phyloP scores from a whole-genome alignment of 305 asterid species.

The Fraxinus floribunda region DNA sequence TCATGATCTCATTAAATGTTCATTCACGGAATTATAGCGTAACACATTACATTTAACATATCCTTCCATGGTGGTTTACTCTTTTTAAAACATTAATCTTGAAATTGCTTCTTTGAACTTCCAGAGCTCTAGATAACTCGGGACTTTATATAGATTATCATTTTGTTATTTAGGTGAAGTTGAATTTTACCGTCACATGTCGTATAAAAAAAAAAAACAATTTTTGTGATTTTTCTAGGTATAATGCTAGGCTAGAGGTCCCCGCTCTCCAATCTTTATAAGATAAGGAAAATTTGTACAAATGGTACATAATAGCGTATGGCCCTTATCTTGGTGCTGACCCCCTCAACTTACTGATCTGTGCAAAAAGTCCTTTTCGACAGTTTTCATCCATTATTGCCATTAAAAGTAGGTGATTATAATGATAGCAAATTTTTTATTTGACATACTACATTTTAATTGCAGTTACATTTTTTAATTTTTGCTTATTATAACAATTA shows the following conservation, averaged over 20 bases:
- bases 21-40: background rate
- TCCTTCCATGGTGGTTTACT: background rate
- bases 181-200: background rate
- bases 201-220: too few species aligned
- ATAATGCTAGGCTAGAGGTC: background rate
- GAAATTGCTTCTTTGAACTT: background rate
- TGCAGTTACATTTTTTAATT: too few species aligned
- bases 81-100: too few species aligned
- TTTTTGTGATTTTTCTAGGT: background rate
- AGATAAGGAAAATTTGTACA: background rate
- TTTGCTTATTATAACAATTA: too few species aligned
- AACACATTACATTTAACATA: background rate
- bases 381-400: background rate
- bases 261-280: background rate
- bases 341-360: background rate
- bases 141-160: background rate
- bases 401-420: background rate
- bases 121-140: background rate
- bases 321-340: background rate
- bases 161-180: background rate
- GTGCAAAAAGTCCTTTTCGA: background rate
- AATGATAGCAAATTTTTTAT: too few species aligned
- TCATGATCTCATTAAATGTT: background rate
- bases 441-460: too few species aligned
- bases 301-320: background rate